Evolutionary conservation across 2,329 filamentous ascomycete species (phyloP).

Genomic region (Colletotrichum orbiculare): DNA sequence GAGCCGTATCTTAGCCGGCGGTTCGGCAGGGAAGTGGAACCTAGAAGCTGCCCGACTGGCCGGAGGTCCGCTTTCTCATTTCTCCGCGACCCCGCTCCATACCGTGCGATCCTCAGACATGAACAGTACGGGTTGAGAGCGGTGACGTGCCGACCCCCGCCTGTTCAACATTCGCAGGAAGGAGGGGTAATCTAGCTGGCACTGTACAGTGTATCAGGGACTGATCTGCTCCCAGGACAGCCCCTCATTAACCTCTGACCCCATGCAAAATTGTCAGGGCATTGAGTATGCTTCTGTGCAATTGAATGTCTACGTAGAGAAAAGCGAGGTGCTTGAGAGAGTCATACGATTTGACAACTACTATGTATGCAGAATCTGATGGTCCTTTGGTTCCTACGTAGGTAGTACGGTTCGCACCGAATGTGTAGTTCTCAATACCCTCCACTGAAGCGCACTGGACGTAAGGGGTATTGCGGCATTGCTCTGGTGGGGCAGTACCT

Average conservation of each 20-base stretch:
- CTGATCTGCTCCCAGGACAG: too few relatives aligned
- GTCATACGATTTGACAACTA: too few relatives aligned
- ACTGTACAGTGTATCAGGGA: slow-evolving; percentile 26
- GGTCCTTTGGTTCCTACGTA: too few relatives aligned
- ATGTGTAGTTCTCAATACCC: neutral
- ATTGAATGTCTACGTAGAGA: too few relatives aligned
- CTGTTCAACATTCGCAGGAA: slow-evolving; percentile 2
- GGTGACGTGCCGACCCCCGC: neutral
- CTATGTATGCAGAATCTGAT: too few relatives aligned
- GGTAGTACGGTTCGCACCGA: neutral
- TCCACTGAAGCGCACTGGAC: slow-evolving; percentile 6
- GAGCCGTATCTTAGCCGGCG: slow-evolving; percentile 22
- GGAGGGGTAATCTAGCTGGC: slow-evolving; percentile 28
- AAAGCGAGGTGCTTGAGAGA: too few relatives aligned
- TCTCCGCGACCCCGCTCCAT: slow-evolving; percentile 32
- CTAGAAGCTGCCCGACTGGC: slow-evolving; percentile 18
- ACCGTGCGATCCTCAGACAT: neutral
- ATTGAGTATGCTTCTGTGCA: too few relatives aligned
- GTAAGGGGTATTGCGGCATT: slow-evolving; percentile 20
- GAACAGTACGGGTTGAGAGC: rapidly evolving
- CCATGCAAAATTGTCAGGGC: too few relatives aligned
- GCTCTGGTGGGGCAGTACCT: slow-evolving; percentile 20
- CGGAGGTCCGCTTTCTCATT: slow-evolving; percentile 26
- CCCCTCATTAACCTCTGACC: too few relatives aligned
- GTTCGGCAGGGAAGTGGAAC: slow-evolving; percentile 4